Evolutionary conservation across 129 eudicot species (phyloP).

Genomic region (Chrysanthemum lavandulifolium): DNA sequence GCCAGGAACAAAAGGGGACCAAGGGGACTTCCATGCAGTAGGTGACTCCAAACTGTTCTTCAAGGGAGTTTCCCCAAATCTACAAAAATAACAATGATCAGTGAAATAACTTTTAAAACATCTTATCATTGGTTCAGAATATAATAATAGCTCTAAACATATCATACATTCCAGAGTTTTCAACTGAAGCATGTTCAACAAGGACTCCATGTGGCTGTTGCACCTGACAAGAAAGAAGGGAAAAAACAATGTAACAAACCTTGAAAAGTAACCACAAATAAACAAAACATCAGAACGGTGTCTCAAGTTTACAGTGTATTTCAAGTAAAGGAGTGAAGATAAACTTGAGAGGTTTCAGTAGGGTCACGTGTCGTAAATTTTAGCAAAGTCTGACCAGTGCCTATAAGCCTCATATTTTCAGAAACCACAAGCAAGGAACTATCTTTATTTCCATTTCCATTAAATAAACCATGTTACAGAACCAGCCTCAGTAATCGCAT

Average conservation of each 20-base stretch:
- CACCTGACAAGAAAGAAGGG: neutral
- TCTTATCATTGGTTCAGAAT: neutral
- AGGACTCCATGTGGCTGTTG: slow-evolving; percentile 37
- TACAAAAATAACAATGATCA: slow-evolving; percentile 16
- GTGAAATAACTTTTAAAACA: neutral
- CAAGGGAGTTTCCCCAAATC: slow-evolving; percentile 67
- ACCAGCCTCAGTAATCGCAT: too few species aligned
- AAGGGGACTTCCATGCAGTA: slow-evolving; percentile 88
- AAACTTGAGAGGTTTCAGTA: too few species aligned
- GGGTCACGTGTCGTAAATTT: too few species aligned
- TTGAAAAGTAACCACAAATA: too few species aligned
- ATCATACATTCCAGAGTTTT: slow-evolving; percentile 58
- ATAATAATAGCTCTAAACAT: neutral
- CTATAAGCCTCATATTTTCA: too few species aligned
- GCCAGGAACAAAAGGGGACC: slow-evolving; percentile 64
- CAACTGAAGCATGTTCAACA: slow-evolving; percentile 49
- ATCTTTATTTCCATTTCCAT: neutral
- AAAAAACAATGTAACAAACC: too few species aligned
- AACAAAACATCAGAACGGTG: too few species aligned
- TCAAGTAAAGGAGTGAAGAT: too few species aligned
- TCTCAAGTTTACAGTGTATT: too few species aligned
- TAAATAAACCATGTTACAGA: too few species aligned
- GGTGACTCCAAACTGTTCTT: slow-evolving; percentile 77
- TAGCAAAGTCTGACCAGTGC: too few species aligned
- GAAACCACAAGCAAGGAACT: neutral